These are phyloP conservation scores for Pichia sp. DNA, from an alignment of 1,139 yeast species.

Conservation along the genomic window DNA sequence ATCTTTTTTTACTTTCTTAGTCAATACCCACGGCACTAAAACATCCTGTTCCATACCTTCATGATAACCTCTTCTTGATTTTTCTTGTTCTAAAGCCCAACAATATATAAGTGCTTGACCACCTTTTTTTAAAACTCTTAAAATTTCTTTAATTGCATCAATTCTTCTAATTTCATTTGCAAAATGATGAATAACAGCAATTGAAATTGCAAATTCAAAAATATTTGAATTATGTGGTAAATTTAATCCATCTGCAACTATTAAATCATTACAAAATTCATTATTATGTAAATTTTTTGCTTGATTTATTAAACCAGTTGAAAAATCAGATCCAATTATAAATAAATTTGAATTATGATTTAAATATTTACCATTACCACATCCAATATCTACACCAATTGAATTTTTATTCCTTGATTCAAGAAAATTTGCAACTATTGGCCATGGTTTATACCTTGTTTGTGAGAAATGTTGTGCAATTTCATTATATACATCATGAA, in stretches of 20 bases:
- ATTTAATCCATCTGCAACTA: slow-evolving; percentile 70
- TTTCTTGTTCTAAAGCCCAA: slow-evolving; percentile 94
- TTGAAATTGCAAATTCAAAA: slow-evolving; percentile 89
- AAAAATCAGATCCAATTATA: slow-evolving; percentile 79
- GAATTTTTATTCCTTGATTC: slow-evolving; percentile 32
- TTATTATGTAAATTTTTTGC: slow-evolving; percentile 45
- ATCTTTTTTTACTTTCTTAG: slow-evolving; percentile 33
- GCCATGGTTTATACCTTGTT: slow-evolving; percentile 97
- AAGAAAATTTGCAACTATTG: slow-evolving; percentile 75
- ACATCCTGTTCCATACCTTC: slow-evolving; percentile 91
- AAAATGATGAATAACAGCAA: slow-evolving; percentile 95
- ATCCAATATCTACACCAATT: slow-evolving; percentile 71
- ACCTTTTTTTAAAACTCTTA: slow-evolving; percentile 48
- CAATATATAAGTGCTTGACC: slow-evolving; percentile 81
- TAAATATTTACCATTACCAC: slow-evolving; percentile 94
- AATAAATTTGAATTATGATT: slow-evolving; percentile 60
- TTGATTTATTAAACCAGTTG: slow-evolving; percentile 69
- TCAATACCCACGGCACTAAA: slow-evolving; percentile 89
- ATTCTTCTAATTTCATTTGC: slow-evolving; percentile 76
- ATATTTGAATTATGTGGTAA: slow-evolving; percentile 56
- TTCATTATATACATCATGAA: slow-evolving; percentile 84
- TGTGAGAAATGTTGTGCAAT: slow-evolving; percentile 91
- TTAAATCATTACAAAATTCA: slow-evolving; percentile 39
- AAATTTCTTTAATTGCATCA: slow-evolving; percentile 63
- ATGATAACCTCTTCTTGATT: slow-evolving; percentile 79